Percentiles rank a stretch among this genome's conserved stretches.
Evolutionary conservation across 306 rosid species (phyloP).

Genomic region (Vigna trinervia): DNA sequence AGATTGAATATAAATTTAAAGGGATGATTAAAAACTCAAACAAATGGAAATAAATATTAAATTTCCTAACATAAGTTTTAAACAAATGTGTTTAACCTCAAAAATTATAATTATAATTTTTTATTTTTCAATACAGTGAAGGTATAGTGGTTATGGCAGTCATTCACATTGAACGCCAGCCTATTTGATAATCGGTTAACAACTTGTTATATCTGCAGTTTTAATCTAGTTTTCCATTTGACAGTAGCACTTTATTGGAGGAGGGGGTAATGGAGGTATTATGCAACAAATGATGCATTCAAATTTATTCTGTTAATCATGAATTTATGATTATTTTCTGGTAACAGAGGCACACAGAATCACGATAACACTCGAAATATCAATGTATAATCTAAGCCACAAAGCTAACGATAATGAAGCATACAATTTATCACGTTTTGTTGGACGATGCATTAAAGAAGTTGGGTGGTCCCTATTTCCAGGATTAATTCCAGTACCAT

Average conservation of each 20-base stretch:
- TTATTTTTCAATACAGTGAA: background rate
- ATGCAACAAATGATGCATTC: conserved; percentile 7
- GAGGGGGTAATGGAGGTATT: background rate
- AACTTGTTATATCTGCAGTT: conserved; percentile 22
- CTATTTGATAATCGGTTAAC: conserved; percentile 20
- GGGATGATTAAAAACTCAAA: conserved; percentile 21
- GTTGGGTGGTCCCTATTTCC: conserved; percentile 61
- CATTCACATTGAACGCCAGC: conserved; percentile 32
- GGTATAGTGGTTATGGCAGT: background rate
- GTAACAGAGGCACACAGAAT: background rate
- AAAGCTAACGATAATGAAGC: conserved; percentile 27
- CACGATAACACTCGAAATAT: background rate
- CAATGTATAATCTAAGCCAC: conserved; percentile 31
- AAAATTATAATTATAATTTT: conserved; percentile 7
- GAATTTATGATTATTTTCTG: background rate
- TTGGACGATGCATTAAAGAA: conserved; percentile 49
- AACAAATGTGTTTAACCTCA: conserved; percentile 14
- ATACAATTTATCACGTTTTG: no score
- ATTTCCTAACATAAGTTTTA: conserved; percentile 8
- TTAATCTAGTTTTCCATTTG: conserved; percentile 15
- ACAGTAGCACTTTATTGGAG: background rate
- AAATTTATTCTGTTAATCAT: conserved; percentile 18
- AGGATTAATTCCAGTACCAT: conserved; percentile 58
- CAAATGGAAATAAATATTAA: conserved; percentile 3
- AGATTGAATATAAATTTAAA: conserved; percentile 31